These are phyloP conservation scores for Epichloe gansuensis DNA, from an alignment of 2,329 filamentous ascomycete species.

Conservation along the genomic window DNA sequence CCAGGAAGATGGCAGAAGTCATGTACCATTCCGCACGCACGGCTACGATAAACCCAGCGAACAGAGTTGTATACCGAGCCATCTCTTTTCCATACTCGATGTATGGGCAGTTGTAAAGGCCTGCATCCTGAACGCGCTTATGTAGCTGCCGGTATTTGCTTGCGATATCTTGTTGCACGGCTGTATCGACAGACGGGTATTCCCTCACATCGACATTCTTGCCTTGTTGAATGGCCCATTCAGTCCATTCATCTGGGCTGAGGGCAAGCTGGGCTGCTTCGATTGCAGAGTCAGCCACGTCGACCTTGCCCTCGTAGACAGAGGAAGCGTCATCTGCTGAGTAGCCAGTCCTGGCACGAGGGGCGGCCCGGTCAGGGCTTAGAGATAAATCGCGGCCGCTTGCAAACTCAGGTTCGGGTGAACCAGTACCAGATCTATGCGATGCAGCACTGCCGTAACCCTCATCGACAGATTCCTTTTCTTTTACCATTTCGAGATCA, in stretches of 20 bases:
- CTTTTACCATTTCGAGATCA: constrained; percentile 5
- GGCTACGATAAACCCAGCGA: constrained; percentile 32
- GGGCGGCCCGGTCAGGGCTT: not conserved
- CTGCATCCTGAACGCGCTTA: constrained; percentile 38
- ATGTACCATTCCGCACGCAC: constrained; percentile 42
- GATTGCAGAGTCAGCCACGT: not conserved
- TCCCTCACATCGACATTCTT: constrained; percentile 21
- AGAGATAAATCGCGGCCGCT: not conserved
- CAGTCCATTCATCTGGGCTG: constrained; percentile 18
- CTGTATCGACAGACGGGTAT: constrained; percentile 42
- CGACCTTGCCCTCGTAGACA: not conserved
- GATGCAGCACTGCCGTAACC: constrained; percentile 8
- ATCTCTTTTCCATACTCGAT: constrained; percentile 45
- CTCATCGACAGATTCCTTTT: constrained; percentile 7
- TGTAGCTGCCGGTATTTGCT: constrained; percentile 45
- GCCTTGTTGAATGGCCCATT: constrained; percentile 23
- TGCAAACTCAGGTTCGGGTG: constrained; percentile 2
- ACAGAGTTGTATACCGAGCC: constrained; percentile 40
- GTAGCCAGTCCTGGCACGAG: constrained; percentile 2
- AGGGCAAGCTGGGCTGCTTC: constrained; percentile 3
- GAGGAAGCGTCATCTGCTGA: not conserved
- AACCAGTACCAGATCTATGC: constrained; percentile 2
- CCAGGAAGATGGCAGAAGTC: constrained; percentile 45
- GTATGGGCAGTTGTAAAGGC: constrained; percentile 48
- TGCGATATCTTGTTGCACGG: constrained; percentile 42